Evolutionary conservation across 1,284 basidiomycete species (phyloP).

Genomic region (Ceratobasidium sp.): DNA sequence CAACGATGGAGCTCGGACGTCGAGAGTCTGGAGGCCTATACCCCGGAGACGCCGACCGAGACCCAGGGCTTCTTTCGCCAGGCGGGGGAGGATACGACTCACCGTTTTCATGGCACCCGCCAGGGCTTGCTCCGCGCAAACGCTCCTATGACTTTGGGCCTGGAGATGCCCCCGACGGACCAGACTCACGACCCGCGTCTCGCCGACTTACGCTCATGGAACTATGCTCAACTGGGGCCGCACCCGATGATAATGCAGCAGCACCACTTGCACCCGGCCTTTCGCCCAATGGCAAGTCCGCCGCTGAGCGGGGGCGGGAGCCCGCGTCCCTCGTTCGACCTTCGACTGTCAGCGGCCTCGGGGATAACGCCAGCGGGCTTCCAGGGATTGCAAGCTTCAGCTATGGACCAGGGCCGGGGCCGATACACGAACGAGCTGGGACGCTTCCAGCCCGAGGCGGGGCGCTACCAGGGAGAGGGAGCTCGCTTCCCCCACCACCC

Average conservation of each 20-base stretch:
- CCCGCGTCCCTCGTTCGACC: conserved; percentile 43
- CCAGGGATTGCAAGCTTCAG: conserved; percentile 44
- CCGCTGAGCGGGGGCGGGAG: conserved; percentile 45
- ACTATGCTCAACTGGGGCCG: conserved; percentile 64
- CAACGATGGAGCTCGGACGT: conserved; percentile 28
- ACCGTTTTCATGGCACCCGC: conserved; percentile 85
- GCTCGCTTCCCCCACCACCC: conserved; percentile 44
- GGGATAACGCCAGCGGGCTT: conserved; percentile 36
- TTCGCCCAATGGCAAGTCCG: conserved; percentile 43
- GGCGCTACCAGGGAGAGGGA: conserved; percentile 23
- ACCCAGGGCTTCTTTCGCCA: conserved; percentile 29
- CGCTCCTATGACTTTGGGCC: conserved; percentile 50
- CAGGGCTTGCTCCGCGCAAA: conserved; percentile 62
- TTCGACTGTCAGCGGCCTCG: conserved; percentile 44
- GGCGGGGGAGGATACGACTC: conserved; percentile 61
- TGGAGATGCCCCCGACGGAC: conserved; percentile 49
- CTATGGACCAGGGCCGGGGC: conserved; percentile 14
- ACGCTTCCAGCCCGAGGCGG: conserved; percentile 1
- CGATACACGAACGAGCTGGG: conserved; percentile 37
- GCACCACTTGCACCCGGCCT: conserved; percentile 26
- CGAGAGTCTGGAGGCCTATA: conserved; percentile 38
- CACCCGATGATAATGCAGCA: conserved; percentile 34
- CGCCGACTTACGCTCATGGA: conserved; percentile 85
- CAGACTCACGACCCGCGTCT: conserved; percentile 63
- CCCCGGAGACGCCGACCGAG: conserved; percentile 42